Base-by-base conservation (phyloP, 2,329 filamentous ascomycete genomes). In the Ophiostoma perfectum region DNA sequence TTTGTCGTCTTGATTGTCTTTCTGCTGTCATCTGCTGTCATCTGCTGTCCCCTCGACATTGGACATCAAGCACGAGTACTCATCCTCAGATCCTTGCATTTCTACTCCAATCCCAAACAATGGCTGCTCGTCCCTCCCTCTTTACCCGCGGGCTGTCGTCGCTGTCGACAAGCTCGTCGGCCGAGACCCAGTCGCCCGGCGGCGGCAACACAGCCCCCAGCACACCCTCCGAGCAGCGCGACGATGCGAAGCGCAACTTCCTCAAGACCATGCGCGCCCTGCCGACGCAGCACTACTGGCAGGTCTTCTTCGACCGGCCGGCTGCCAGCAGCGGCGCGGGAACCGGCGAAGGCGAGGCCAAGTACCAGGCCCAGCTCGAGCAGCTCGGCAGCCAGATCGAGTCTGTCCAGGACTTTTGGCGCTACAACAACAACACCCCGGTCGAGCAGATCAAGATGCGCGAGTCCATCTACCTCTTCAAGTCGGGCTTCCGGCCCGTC, bases 371-470 rank as follows among this genome's bases (percentile, higher is more conserved):
- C 67, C 79, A 85, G 72, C 83, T 89, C 63, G 86, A 89, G 76
- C 83, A 88, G 79, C 83, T 89, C 36, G 85, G 84, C 74, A 79
- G 80, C 65, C 84, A 86, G 78, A 88, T 93, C 78, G 90, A 91
- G 81, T 91, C 90, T 27, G 86, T 93, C 60, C 91, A 93, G 84
- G 91, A 93, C 76, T 93, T 93, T 78, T 93, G 90, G 87, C 86
- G 89, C 71, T 90, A 92, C 80, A 87, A 88, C 80, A 93, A 93
- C 80, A 92, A 93, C 78, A 91, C 89, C 52, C 90, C 90, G 16
- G 88, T 92, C 74, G 85, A 89, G 69, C 85, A 88, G 77, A 88
- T 93, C 78, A 89, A 89, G 78, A 87, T 90, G 81, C 87, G 89
- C 74, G 90, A 93, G 79, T 90, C 87, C 63, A 85, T 93, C 72